Conservation (phyloP, 2,329 filamentous ascomycete genomes). For the Aspergillus bombycis region DNA sequence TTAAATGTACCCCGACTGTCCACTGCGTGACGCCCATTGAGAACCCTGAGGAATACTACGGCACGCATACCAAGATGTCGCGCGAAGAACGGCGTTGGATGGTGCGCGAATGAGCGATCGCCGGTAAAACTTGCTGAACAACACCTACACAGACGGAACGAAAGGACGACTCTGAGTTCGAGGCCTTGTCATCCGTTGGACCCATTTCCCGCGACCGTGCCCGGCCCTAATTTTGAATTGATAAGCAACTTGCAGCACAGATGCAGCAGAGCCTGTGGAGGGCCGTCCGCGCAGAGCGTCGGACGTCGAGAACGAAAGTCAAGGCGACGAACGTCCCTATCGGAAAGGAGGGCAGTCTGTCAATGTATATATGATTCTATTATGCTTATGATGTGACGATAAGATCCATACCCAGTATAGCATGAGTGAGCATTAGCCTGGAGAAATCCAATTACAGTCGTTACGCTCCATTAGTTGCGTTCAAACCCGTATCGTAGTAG, state of each 20-base stretch:
- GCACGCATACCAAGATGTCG: constrained; percentile 49
- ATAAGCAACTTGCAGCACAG: constrained; percentile 7
- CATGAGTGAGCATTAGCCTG: constrained; percentile 10
- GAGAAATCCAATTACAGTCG: constrained; percentile 17
- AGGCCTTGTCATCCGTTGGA: not conserved
- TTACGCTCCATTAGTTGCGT: constrained; percentile 8
- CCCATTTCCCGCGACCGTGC: not conserved
- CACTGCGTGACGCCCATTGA: constrained; percentile 54
- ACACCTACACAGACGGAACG: constrained; percentile 1
- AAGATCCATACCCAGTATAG: constrained; percentile 15
- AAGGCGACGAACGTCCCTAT: constrained; percentile 7
- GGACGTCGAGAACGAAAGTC: constrained; percentile 5
- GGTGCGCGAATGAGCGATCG: constrained; percentile 36
- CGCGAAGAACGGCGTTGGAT: constrained; percentile 52
- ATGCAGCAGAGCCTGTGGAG: constrained; percentile 5
- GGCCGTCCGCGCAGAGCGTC: constrained; percentile 2
- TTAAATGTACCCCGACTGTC: constrained; percentile 48
- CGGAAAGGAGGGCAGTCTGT: constrained; percentile 5
- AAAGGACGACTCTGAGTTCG: not conserved
- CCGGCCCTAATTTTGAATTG: constrained; percentile 12
- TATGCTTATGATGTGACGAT: constrained; percentile 30
- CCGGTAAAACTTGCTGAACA: not conserved
- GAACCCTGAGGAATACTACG: constrained; percentile 53
- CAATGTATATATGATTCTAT: constrained; percentile 24
- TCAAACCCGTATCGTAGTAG: not conserved